Evolutionary conservation across 768 basidiomycete species (phyloP), one percentile per base, ranked within the genome.

Genomic region (Trametopsis cervina): DNA sequence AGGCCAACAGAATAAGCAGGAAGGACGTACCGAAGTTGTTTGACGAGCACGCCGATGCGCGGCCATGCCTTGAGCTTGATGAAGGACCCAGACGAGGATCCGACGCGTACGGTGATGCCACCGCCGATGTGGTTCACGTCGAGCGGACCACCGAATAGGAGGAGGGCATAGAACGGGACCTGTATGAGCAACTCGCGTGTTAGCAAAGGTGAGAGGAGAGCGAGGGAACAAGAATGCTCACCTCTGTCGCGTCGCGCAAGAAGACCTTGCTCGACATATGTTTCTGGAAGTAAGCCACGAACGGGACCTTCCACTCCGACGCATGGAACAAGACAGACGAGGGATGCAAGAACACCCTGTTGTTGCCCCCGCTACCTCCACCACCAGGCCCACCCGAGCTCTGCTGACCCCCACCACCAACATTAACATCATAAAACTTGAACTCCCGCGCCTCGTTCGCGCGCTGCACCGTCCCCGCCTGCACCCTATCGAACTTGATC

Each of bases 11-110:
- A 48, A 5, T n/a, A 7, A 20, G n/a, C 5, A 22, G 38, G 40
- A 22, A 4, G 3, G 23, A 18, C 72, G 52, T 60, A 87, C 89
- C 89, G 74, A 10, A 93, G 66, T 54, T 92, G 89, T 58, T 92
- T 92, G 36, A 90, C 85, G 23, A 96, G 74, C 10, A 92, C 81
- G 1, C 91, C 92, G 42, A 95, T 94, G 7, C 91, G 77, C n/a
- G 93, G 87, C 79, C 84, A 89, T 0, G 90, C 88, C 47, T 74
- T 78, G 52, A 95, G 62, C 57, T 76, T 82, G 49, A 96, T 66
- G 52, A 60, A 58, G 21, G 69, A 68, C 20, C 77, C 74, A 39
- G 74, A 76, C 13, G 66, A 73, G 5, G 77, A 77, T n/a, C n/a
- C n/a, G n/a, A n/a, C n/a, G 9, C 29, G 9, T 25, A 89, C 64